Percentiles rank a stretch among this genome's conserved stretches.
phyloP scores from a whole-genome alignment of 257 asterid species.

The Solanum lycopersicoides region DNA sequence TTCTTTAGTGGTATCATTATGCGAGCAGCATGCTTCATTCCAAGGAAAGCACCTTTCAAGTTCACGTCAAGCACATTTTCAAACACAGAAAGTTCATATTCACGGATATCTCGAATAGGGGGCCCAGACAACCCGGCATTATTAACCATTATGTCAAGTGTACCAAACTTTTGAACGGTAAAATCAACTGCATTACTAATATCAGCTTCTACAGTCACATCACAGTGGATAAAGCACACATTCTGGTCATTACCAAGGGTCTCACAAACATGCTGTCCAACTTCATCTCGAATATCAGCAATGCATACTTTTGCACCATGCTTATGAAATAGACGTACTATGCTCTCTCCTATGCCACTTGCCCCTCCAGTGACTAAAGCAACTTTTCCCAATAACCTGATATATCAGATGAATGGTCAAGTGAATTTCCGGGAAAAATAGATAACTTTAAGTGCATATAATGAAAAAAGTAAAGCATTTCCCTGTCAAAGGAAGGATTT shows the following conservation, averaged over 20 bases:
- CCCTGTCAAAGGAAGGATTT: neutral
- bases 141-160: slow-evolving; percentile 80
- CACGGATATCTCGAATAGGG: slow-evolving; percentile 68
- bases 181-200: slow-evolving; percentile 62
- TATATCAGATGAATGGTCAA: neutral
- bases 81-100: slow-evolving; percentile 47
- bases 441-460: neutral
- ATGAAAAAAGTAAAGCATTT: neutral
- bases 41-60: slow-evolving; percentile 70
- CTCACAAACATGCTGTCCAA: slow-evolving; percentile 33
- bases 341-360: slow-evolving; percentile 84
- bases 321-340: slow-evolving; percentile 49
- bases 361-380: slow-evolving; percentile 96
- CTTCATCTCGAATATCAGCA: slow-evolving; percentile 62
- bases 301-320: slow-evolving; percentile 87
- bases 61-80: slow-evolving; percentile 57
- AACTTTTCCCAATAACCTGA: slow-evolving; percentile 72
- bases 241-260: slow-evolving; percentile 21
- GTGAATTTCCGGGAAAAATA: neutral
- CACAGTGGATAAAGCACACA: slow-evolving; percentile 43
- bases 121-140: slow-evolving; percentile 79
- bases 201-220: slow-evolving; percentile 64
- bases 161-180: slow-evolving; percentile 52
- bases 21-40: slow-evolving; percentile 93
- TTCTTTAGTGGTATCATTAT: slow-evolving; percentile 69